A percentile compares a stretch with the other conserved stretches of the same genome.
Conservation (phyloP, 306 rosid species). For the Cucurbita argyrosperma region DNA sequence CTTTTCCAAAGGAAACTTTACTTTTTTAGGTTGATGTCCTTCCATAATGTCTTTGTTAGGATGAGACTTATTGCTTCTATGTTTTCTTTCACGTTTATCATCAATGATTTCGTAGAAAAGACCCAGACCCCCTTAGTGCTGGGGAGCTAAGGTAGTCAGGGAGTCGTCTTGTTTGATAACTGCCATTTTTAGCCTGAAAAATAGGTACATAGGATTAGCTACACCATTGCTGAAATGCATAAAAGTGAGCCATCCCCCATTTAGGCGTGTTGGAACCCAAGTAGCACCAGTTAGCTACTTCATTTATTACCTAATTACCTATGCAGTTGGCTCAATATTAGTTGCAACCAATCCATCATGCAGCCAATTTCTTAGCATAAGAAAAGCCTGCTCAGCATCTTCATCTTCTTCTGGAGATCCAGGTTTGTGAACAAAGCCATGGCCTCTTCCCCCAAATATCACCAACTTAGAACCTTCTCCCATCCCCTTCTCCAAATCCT, state of each 20-base stretch:
- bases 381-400: constrained; percentile 70
- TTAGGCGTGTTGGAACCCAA: background rate
- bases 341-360: constrained; percentile 24
- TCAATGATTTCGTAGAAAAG: no score
- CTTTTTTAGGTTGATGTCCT: no score
- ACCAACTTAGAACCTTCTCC: constrained; percentile 32
- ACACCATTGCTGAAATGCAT: background rate
- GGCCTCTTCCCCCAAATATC: constrained; percentile 55
- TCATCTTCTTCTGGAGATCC: constrained; percentile 58
- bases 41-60: no score
- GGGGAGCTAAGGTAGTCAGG: no score
- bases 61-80: no score
- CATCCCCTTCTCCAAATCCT: constrained; percentile 25
- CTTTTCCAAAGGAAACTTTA: no score
- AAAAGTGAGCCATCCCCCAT: background rate
- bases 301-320: background rate
- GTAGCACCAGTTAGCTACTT: background rate
- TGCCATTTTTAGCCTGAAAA: background rate
- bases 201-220: background rate
- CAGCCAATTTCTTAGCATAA: constrained; percentile 55
- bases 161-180: no score
- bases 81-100: no score
- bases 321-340: background rate
- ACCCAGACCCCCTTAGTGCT: no score
- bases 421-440: constrained; percentile 72